Base-by-base conservation (phyloP, 495 filamentous ascomycete genomes). In the Aspergillus kassunensis region DNA sequence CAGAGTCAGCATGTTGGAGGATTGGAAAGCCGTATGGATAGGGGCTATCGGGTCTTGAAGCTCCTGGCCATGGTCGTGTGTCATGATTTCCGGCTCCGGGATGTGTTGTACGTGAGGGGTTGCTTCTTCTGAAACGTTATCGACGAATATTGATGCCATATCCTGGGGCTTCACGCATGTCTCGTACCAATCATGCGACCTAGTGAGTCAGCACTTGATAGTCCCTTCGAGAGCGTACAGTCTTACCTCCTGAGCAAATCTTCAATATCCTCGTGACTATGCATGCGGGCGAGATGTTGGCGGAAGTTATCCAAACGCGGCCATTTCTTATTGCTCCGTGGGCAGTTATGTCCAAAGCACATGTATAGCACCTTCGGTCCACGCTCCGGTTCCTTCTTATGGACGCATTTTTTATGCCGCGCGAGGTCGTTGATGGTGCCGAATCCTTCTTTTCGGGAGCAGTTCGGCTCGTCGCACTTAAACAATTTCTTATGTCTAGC, bases 231-330 rank as follows among this genome's bases (percentile, higher is more conserved):
- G 23, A 11, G 11, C 23, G 18, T 24, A 6, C n/a, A 27, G 24
- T 58, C 74, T 60, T 69, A 86, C 86, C 63, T 76, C 47, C 70
- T 70, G 42, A 83, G 64, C 19, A 86, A 74, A 12, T 64, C 55
- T 5, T 79, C 73, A 2, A 76, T 58, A 53, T 84, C 73, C 27
- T 78, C 70, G 4, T 79, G 73, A 18, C 65, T 62, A 68, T 98
- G 92, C 62, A 93, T 85, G n/a, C 87, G 81, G 50, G 77, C 78
- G 37, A 95, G 75, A 59, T 98, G 93, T 49, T 87, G 84, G 60
- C 83, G 84, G 68, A 97, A 98, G 57, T 98, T 98, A 66, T 98
- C 93, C 44, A 87, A 66, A 7, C 93, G 82, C 9, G 89, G 91
- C 89, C 92, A 97, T 36, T 78, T 73, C 69, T 97, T 97, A 15